These are phyloP conservation scores for Ceratobasidium sp. DNA, from an alignment of 1,284 basidiomycete genomes.

Conservation along the genomic window DNA sequence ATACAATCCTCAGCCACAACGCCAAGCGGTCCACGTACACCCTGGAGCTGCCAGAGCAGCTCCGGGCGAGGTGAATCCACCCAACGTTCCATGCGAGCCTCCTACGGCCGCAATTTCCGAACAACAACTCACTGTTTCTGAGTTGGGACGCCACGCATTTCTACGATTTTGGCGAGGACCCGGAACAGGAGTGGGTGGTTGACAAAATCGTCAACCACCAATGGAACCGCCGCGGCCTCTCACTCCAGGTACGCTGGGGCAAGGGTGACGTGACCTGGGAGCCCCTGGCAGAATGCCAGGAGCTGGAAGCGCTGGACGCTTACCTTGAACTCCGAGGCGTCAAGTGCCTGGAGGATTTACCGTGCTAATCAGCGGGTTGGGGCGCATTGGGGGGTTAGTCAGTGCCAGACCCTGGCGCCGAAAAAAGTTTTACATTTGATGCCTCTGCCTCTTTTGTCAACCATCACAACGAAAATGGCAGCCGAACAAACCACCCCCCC, in stretches of 20 bases:
- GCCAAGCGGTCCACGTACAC: constrained; percentile 18
- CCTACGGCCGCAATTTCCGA: constrained; percentile 31
- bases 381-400: no score
- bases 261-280: constrained; percentile 31
- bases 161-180: constrained; percentile 3
- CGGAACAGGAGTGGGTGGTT: constrained; percentile 32
- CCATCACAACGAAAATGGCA: no score
- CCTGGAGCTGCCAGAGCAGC: constrained; percentile 38
- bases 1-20: not conserved
- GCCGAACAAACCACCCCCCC: no score
- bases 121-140: constrained; percentile 45
- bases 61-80: constrained; percentile 30
- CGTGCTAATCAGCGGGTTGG: no score
- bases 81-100: constrained; percentile 46
- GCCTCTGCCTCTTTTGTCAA: no score
- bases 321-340: no score
- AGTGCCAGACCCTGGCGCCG: no score
- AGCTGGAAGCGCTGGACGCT: no score
- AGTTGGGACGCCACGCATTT: not conserved
- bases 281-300: not conserved
- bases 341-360: no score
- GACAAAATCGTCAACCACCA: constrained; percentile 22
- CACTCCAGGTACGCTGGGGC: constrained; percentile 12
- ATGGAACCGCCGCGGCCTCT: not conserved
- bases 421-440: no score